Percentiles rank a stretch among this genome's conserved stretches.
These are phyloP conservation scores for Phlebiopsis flavidoalba DNA, from an alignment of 768 basidiomycete genomes.

Conservation along the genomic window DNA sequence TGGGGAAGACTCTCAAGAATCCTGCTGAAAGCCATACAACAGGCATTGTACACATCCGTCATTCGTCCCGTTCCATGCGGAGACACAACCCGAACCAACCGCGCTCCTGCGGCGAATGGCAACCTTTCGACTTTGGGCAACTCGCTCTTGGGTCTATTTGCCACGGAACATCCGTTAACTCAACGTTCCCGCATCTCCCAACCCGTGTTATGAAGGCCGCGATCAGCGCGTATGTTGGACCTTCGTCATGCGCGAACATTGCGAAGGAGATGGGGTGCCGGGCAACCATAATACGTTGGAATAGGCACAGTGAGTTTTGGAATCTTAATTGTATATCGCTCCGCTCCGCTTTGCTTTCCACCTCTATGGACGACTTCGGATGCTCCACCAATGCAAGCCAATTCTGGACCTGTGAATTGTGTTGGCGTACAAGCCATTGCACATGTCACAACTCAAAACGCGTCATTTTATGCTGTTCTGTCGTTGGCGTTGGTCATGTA, in stretches of 20 bases:
- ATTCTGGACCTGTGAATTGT: neutral
- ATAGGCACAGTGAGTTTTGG: constrained; percentile 57
- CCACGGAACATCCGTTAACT: constrained; percentile 76
- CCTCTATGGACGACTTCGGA: neutral
- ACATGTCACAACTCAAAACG: too few species aligned
- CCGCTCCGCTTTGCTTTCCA: neutral
- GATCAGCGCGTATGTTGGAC: constrained; percentile 88
- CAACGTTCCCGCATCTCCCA: constrained; percentile 85
- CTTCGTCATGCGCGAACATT: constrained; percentile 74
- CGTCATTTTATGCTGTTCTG: too few species aligned
- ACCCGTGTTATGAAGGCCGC: constrained; percentile 89
- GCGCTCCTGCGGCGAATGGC: constrained; percentile 61
- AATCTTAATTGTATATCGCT: neutral
- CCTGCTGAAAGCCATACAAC: constrained; percentile 50
- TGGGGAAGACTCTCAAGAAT: constrained; percentile 49
- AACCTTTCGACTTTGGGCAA: constrained; percentile 78
- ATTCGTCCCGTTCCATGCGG: constrained; percentile 48
- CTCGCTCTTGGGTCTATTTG: constrained; percentile 85
- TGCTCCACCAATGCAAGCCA: neutral
- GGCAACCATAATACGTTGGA: constrained; percentile 78
- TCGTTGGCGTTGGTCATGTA: too few species aligned
- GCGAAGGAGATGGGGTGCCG: constrained; percentile 83
- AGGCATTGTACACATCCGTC: constrained; percentile 81
- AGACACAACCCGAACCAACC: constrained; percentile 53
- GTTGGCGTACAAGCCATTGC: too few species aligned